Evolutionary conservation across 768 basidiomycete species (phyloP), one percentile per base, ranked within the genome.

Genomic region (Candolleomyces eurysporus): DNA sequence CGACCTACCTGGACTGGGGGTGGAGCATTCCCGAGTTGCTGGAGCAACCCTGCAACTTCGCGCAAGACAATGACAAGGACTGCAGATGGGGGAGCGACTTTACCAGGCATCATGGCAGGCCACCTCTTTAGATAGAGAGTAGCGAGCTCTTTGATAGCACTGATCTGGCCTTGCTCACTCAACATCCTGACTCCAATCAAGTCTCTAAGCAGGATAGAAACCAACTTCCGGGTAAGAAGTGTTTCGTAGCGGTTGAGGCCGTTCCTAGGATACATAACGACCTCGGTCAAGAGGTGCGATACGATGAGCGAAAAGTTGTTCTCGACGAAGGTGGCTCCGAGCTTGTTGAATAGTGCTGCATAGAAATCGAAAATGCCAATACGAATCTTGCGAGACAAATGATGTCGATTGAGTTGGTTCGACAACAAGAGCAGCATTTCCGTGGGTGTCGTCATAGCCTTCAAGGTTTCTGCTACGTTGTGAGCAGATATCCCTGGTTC

Each of bases 301-400:
- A 91, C 81, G 59, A 99, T 84, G 21, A 90, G 80, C 6, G 86
- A 79, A 64, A 95, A 98, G 69, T 96, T 91, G 19, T 75, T 72
- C 72, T 99, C 96, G 49, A 93, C 86, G 70, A 91, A 98, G 0
- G 74, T 68, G 2, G 88, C 63, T 0, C 96, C 96, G 9, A 98
- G 85, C 10, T 82, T 80, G 4, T 81, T 84, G 64, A 98, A 80
- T 3, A 96, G 73, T 0, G 91, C 85, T 5, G 87, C 82, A 68
- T 98, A 97, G 66, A 93, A 88, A 64, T 97, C 93, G 69, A 97
- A 89, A 22, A 98, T 83, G 7, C 93, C 94, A 39, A 94, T 88
- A 21, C 91, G 85, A 2, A 84, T 84, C 72, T 88, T 88, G 43
- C 91, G 85, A 1, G 89, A 80, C 0, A 84, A 67, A 42, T 84